These are phyloP conservation scores for Alternaria tenuissima DNA, from an alignment of 2,329 filamentous ascomycete species.

Conservation along the genomic window DNA sequence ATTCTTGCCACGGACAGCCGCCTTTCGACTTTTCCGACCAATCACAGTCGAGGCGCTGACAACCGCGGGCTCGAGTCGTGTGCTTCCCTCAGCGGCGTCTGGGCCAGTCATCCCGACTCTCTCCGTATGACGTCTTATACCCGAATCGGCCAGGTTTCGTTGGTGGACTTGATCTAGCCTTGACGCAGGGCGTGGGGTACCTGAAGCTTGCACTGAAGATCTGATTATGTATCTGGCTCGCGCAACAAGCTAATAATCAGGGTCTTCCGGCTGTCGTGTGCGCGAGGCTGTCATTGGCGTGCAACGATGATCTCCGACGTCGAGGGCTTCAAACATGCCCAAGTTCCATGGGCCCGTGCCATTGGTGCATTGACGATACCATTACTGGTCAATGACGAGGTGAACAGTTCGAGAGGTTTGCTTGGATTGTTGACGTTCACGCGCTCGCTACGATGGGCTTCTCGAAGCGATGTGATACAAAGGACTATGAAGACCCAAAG, in stretches of 20 bases:
- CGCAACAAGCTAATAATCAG: slow-evolving; percentile 9
- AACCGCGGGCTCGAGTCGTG: slow-evolving; percentile 16
- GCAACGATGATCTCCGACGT: neutral
- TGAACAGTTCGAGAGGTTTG: neutral
- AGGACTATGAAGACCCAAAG: neutral
- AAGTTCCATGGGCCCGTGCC: neutral
- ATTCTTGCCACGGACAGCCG: slow-evolving; percentile 15
- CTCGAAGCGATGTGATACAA: neutral
- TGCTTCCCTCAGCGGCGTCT: slow-evolving; percentile 15
- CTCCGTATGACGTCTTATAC: slow-evolving; percentile 30
- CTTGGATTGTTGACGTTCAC: neutral
- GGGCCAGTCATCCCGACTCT: slow-evolving; percentile 23
- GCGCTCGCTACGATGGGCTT: neutral
- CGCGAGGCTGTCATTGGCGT: slow-evolving; percentile 2
- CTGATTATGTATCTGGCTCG: neutral
- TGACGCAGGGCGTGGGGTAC: slow-evolving; percentile 20
- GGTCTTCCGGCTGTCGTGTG: slow-evolving; percentile 13
- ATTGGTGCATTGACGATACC: neutral
- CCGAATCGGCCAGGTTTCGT: slow-evolving; percentile 6
- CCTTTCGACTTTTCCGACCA: slow-evolving; percentile 10
- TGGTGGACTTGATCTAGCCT: slow-evolving; percentile 9
- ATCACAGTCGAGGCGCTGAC: slow-evolving; percentile 13
- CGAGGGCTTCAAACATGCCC: neutral
- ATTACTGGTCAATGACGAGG: neutral
- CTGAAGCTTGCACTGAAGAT: slow-evolving; percentile 9